Conservation (phyloP, 2,329 filamentous ascomycete genomes). For the Aureobasidium sp. region DNA sequence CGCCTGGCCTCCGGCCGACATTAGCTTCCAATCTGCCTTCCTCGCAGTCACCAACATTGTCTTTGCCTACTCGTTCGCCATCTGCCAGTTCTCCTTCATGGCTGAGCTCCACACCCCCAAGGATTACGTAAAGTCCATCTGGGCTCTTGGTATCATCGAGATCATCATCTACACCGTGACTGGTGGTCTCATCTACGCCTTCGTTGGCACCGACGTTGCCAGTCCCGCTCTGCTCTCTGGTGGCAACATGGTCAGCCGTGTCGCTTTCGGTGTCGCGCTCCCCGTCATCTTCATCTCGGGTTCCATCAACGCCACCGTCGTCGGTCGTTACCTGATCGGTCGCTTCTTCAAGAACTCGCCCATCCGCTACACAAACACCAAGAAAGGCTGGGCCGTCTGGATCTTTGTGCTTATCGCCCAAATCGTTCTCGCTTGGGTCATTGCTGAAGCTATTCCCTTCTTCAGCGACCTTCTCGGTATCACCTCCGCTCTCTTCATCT, state of each 20-base stretch:
- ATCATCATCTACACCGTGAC: slow-evolving; percentile 56
- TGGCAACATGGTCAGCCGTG: slow-evolving; percentile 46
- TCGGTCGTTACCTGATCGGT: slow-evolving; percentile 50
- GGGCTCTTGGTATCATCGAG: slow-evolving; percentile 55
- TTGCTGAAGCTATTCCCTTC: slow-evolving; percentile 63
- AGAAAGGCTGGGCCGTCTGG: slow-evolving; percentile 49
- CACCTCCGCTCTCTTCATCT: slow-evolving; percentile 55
- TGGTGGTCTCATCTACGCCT: slow-evolving; percentile 60
- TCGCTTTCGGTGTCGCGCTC: slow-evolving; percentile 61
- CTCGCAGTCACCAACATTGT: slow-evolving; percentile 61
- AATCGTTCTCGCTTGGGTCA: slow-evolving; percentile 58
- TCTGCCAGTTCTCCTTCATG: slow-evolving; percentile 60
- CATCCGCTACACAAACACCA: slow-evolving; percentile 35
- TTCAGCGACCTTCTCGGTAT: slow-evolving; percentile 63
- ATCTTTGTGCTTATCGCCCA: slow-evolving; percentile 45
- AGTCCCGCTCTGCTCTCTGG: slow-evolving; percentile 61
- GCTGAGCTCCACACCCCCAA: slow-evolving; percentile 56
- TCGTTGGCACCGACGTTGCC: slow-evolving; percentile 50
- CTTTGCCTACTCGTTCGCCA: slow-evolving; percentile 50
- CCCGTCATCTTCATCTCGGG: slow-evolving; percentile 67
- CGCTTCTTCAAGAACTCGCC: slow-evolving; percentile 51
- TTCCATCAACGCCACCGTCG: slow-evolving; percentile 55
- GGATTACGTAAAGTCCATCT: slow-evolving; percentile 51
- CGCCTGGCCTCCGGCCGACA: slow-evolving; percentile 26
- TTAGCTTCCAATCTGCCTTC: slow-evolving; percentile 48